phyloP scores from a whole-genome alignment of 140 eudicot species.

The Anethum foeniculum region DNA sequence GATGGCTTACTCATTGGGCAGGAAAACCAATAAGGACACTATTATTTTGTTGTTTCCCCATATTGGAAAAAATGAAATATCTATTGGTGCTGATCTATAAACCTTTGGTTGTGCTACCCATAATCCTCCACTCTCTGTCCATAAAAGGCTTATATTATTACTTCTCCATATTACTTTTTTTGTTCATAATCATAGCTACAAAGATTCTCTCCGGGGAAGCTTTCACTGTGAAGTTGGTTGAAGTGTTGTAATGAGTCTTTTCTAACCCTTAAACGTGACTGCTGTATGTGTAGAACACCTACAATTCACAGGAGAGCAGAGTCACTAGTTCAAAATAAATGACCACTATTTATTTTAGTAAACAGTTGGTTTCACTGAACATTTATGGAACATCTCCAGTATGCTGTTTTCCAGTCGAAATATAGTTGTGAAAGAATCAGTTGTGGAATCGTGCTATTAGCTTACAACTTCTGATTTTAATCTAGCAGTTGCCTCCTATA shows the following conservation, averaged over 20 bases:
- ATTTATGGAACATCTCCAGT: background rate
- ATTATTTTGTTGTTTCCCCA: background rate
- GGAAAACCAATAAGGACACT: background rate
- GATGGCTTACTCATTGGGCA: conserved; percentile 3
- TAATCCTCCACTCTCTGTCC: background rate
- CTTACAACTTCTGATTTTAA: no score
- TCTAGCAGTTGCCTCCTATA: background rate
- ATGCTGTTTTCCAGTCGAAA: background rate
- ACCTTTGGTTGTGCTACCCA: background rate
- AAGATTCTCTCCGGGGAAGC: background rate
- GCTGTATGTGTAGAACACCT: background rate
- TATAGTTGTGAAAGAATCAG: background rate
- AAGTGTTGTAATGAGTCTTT: background rate
- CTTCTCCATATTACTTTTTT: no score
- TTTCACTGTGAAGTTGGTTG: background rate
- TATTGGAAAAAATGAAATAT: background rate
- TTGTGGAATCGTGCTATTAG: background rate
- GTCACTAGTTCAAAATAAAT: background rate
- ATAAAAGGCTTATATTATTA: background rate
- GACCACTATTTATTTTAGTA: background rate
- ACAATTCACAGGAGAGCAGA: background rate
- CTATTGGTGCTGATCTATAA: background rate
- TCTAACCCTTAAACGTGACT: no score
- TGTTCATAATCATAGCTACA: background rate
- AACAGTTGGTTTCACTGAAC: background rate